Base-by-base conservation (phyloP, 1,284 basidiomycete species). In the Mycocalia duriaeana region DNA sequence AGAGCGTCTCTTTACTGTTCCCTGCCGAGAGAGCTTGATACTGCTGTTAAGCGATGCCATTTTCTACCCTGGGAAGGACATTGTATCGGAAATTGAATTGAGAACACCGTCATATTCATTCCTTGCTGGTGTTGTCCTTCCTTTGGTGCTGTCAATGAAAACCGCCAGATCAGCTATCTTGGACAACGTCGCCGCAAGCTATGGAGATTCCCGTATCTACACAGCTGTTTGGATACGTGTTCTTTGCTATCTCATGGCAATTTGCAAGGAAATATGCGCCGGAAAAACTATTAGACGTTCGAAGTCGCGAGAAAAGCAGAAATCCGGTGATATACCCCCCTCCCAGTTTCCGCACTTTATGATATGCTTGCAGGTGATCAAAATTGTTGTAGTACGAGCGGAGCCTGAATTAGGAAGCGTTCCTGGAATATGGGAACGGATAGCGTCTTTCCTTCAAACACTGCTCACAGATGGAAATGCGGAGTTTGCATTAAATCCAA, bases 291-390 rank as follows among this genome's bases (percentile, higher is more conserved):
- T 19, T 24, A 62, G 69, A 24, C 67, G 74, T 16, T 67, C 71
- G n/a, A 76, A 75, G 52, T 73, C 73, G 9, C 64, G 68, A 26
- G 71, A 73, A 46, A 71, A 65, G 41, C 54, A 53, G 14, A 53
- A 53, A 40, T 58, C 54, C 8, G 57, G 59, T 31, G 53, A 57
- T n/a, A 50, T 59, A 4, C 49, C 56, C 31, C 58, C 51, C 46
- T 65, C 69, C 34, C 67, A 70, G 8, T 64, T 78, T 2, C 72
- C 76, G 35, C 71, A 70, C 1, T 68, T 83, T 23, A 66, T 79
- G 26, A 68, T 81, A 1, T 73, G 78, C 0, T 56, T 90, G 6
- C 87, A 90, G 59, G 73, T 85, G 16, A 64, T 91, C 56, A 91
- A 91, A 61, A 65, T 82, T 31, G 75, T 89, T 50, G 55, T 83